Percentiles rank a stretch among this genome's conserved stretches.
Conservation (phyloP, 179 eudicot species). For the Silene noctiflora region DNA sequence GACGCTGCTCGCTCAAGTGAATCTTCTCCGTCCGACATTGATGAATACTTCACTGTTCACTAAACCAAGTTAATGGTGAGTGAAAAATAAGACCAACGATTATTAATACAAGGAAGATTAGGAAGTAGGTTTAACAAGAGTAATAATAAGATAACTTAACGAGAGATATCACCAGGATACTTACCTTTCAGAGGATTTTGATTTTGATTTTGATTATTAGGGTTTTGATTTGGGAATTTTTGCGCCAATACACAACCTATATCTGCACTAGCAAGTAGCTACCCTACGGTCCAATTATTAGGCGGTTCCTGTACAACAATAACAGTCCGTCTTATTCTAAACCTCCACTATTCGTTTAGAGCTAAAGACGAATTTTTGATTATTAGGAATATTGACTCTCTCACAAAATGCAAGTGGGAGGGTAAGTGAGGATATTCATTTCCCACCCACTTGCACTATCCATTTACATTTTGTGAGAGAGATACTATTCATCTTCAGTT, state of each 20-base stretch:
- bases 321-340: too few species aligned
- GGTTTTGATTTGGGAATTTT: constrained; percentile 19
- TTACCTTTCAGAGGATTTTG: neutral
- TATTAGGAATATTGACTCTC: too few species aligned
- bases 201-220: neutral
- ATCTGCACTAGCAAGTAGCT: too few species aligned
- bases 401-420: too few species aligned
- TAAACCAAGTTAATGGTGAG: neutral
- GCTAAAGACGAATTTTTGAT: too few species aligned
- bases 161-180: neutral
- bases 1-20: constrained; percentile 67
- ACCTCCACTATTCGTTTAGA: too few species aligned
- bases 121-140: neutral
- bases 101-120: neutral
- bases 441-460: too few species aligned
- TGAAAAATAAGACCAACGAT: neutral
- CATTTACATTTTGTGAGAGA: too few species aligned
- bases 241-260: constrained; percentile 12
- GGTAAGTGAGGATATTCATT: too few species aligned
- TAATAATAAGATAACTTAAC: neutral
- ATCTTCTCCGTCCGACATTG: constrained; percentile 58
- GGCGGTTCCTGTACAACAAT: too few species aligned
- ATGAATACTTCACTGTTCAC: constrained; percentile 4
- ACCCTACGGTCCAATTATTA: too few species aligned
- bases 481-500: too few species aligned